Evolutionary conservation across 148 eudicot species (phyloP), one percentile per base, ranked within the genome.

Genomic region (Cornus controversa): DNA sequence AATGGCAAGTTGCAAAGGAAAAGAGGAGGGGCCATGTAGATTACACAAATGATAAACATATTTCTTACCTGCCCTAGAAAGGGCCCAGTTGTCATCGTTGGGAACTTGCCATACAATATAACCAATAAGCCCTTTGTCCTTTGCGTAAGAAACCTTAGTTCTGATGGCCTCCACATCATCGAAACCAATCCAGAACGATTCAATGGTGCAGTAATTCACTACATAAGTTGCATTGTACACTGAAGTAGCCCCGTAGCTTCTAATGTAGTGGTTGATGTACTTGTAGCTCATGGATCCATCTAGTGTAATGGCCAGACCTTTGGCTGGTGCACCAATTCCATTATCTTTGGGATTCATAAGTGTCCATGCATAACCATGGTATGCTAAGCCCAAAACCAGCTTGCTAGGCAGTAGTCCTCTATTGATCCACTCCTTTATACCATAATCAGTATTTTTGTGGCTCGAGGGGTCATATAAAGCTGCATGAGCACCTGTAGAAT

Each of bases 141-240:
- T 81, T 16, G 83, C 90, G 58, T 86, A 89, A 4, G 85, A 69
- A 77, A 85, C 86, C 84, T 89, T 89, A 57, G 75, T 74, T 73
- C 37, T 78, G 9, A 89, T 79, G 15, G 90, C 86, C 72, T 86
- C 88, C 8, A 86, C 86, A 58, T 83, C 91, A 36, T 89, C 88
- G 79, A 76, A 89, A 22, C 84, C 86, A 10, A 89, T 81, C 89
- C 91, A 89, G 53, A 73, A 71, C 2, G 85, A 77, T 31, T 74
- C 81, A 72, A 72, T 70, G 0, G 75, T 65, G 63, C 82, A 77
- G 65, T 79, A 82, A 29, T 83, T 86, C 66, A 81, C 79, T 1
- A 84, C 89, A 25, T 79, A 86, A 3, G 77, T 79, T 5, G 81
- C 67, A 70, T 84, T 84, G 60, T 76, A 89, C 57, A 69, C 66